A percentile compares a stretch with the other conserved stretches of the same genome.
These are phyloP conservation scores for Bruguiera gymnorhiza DNA, from an alignment of 345 rosid genomes.

Conservation along the genomic window DNA sequence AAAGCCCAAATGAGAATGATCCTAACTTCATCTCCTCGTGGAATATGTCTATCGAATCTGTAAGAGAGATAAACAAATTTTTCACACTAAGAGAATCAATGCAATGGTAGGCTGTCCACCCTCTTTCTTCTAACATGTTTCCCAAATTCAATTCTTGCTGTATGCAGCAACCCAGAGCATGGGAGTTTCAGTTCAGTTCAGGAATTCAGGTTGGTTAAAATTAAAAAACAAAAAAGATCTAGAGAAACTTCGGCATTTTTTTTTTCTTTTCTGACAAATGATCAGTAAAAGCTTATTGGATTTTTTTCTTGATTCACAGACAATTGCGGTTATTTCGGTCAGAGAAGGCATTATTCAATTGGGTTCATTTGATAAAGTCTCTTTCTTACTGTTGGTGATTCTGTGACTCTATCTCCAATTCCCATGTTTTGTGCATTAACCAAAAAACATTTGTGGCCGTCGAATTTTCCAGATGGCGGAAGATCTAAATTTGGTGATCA, in stretches of 20 bases:
- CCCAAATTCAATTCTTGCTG: conserved; percentile 4
- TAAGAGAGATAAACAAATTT: conserved; percentile 27
- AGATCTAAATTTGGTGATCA: conserved; percentile 63
- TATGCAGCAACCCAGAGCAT: conserved; percentile 64
- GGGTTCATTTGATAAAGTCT: conserved; percentile 68
- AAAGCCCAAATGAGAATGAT: conserved; percentile 42
- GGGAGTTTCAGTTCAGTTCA: conserved; percentile 63
- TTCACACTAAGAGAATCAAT: conserved; percentile 3
- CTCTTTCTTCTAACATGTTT: not conserved
- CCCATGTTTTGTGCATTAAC: not conserved
- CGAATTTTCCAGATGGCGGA: conserved; percentile 40
- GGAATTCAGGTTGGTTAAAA: conserved; percentile 59
- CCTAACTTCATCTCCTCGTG: conserved; percentile 44
- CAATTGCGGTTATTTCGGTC: conserved; percentile 66
- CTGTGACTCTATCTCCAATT: not conserved
- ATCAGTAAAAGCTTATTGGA: not conserved
- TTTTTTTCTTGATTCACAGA: conserved; percentile 40
- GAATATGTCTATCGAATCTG: conserved; percentile 56
- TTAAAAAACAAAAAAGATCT: not conserved
- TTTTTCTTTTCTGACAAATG: not conserved
- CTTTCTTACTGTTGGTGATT: not conserved
- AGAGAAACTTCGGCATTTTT: not conserved
- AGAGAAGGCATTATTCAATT: conserved; percentile 71
- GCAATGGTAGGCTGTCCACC: not conserved
- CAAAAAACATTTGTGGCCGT: not conserved